A percentile compares a stretch with the other conserved stretches of the same genome.
These are phyloP conservation scores for Lasiodiplodia sp. DNA, from an alignment of 2,329 filamentous ascomycete species.

Conservation along the genomic window DNA sequence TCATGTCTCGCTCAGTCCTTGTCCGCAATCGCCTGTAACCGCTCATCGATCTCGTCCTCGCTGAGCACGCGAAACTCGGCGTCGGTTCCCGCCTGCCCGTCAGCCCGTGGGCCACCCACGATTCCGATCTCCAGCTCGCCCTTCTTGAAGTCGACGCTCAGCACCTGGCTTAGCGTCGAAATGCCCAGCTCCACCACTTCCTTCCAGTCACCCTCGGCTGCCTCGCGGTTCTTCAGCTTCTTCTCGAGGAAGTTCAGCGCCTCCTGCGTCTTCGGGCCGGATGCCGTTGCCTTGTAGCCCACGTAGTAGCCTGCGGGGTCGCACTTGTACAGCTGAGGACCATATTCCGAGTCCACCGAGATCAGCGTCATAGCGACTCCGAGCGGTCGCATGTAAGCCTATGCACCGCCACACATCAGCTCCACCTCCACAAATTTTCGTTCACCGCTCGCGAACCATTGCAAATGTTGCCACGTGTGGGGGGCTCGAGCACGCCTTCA, in stretches of 20 bases:
- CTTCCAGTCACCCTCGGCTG: slow-evolving; percentile 90
- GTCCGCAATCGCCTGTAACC: slow-evolving; percentile 96
- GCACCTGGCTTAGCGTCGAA: slow-evolving; percentile 90
- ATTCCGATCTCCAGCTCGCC: slow-evolving; percentile 98
- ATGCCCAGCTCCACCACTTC: slow-evolving; percentile 98
- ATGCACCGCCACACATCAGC: slow-evolving; percentile 34
- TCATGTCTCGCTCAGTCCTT: slow-evolving; percentile 75
- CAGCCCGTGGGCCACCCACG: slow-evolving; percentile 83
- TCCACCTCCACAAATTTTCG: neutral
- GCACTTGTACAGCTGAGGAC: slow-evolving; percentile 97
- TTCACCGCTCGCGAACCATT: neutral
- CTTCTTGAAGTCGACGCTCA: slow-evolving; percentile 99
- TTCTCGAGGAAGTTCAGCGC: slow-evolving; percentile 98
- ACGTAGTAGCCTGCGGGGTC: slow-evolving; percentile 98
- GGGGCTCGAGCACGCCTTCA: slow-evolving; percentile 24
- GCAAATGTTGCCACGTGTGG: neutral
- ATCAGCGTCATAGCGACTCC: slow-evolving; percentile 89
- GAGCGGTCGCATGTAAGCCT: slow-evolving; percentile 98
- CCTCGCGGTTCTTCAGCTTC: slow-evolving; percentile 99
- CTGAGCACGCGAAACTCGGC: slow-evolving; percentile 85
- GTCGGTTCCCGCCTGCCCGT: slow-evolving; percentile 84
- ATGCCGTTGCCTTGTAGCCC: slow-evolving; percentile 97
- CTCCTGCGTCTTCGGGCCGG: slow-evolving; percentile 98
- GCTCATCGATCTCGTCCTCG: slow-evolving; percentile 97
- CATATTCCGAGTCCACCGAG: slow-evolving; percentile 81